phyloP scores from a whole-genome alignment of 1,139 yeast species.

The Saccharomyces pastorianus region DNA sequence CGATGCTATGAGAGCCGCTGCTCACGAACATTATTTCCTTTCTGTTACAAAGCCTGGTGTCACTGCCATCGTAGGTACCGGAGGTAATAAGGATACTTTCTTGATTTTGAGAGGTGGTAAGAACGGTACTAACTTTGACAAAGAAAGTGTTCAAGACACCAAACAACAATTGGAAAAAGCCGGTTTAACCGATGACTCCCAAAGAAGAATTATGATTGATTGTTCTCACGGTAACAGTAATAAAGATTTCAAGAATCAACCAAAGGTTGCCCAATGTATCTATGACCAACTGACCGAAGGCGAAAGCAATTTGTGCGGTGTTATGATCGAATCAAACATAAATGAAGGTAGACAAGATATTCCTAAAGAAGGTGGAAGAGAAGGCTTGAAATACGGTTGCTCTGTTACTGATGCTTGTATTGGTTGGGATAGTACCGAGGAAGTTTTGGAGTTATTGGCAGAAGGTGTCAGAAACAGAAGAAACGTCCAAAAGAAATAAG shows the following conservation, averaged over 20 bases:
- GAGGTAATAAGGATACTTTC: conserved; percentile 86
- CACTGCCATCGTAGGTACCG: conserved; percentile 91
- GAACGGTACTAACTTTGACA: conserved; percentile 82
- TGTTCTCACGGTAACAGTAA: conserved; percentile 95
- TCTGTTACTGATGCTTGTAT: conserved; percentile 97
- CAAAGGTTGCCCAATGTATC: conserved; percentile 74
- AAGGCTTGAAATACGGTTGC: conserved; percentile 75
- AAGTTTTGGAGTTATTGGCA: conserved; percentile 62
- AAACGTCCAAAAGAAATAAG: conserved; percentile 24
- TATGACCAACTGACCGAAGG: conserved; percentile 78
- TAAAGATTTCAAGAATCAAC: conserved; percentile 88
- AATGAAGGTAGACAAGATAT: conserved; percentile 91
- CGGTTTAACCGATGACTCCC: conserved; percentile 41
- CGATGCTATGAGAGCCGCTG: conserved; percentile 89
- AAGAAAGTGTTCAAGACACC: conserved; percentile 60
- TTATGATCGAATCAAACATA: conserved; percentile 92
- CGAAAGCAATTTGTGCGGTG: conserved; percentile 71
- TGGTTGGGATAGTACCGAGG: conserved; percentile 75
- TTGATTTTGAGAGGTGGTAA: conserved; percentile 94
- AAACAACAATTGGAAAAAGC: conserved; percentile 55
- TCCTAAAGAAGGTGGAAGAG: conserved; percentile 69
- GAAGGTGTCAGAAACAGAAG: conserved; percentile 77
- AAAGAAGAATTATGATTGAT: conserved; percentile 85
- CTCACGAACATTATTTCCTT: conserved; percentile 88
- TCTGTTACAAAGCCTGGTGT: conserved; percentile 92